Evolutionary conservation across 257 asterid species (phyloP).

Genomic region (Jacaranda mimosifolia): DNA sequence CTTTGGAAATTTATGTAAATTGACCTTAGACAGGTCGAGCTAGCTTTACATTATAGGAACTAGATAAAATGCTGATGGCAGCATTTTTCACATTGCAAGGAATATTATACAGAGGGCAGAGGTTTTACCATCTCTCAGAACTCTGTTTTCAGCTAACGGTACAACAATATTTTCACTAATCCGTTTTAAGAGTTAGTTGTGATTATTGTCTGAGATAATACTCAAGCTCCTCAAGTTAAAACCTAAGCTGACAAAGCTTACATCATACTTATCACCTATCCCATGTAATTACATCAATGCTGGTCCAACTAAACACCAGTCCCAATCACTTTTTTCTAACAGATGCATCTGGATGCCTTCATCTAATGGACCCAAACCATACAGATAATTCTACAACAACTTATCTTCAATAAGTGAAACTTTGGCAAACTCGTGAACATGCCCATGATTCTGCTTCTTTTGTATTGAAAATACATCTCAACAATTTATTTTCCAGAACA

Average conservation of each 20-base stretch:
- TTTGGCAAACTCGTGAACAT: slow-evolving; percentile 20
- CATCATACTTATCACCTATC: not conserved
- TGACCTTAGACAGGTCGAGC: not conserved
- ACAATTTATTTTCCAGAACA: not conserved
- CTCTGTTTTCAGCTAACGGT: not conserved
- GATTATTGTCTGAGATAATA: slow-evolving; percentile 3
- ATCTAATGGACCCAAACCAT: slow-evolving; percentile 14
- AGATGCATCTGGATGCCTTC: slow-evolving; percentile 25
- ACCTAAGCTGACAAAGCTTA: not conserved
- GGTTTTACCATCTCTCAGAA: slow-evolving; percentile 15
- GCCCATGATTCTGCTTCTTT: slow-evolving; percentile 18
- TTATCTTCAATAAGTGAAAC: slow-evolving; percentile 15
- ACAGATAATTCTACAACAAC: slow-evolving; percentile 15
- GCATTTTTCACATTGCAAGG: not conserved
- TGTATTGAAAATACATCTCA: slow-evolving; percentile 9
- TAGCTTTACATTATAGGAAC: slow-evolving; percentile 14
- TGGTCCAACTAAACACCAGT: slow-evolving; percentile 15
- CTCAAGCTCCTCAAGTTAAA: slow-evolving; percentile 8
- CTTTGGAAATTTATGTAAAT: not conserved
- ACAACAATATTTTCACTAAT: not conserved
- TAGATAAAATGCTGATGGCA: not conserved
- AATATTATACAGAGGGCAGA: not conserved
- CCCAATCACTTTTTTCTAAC: slow-evolving; percentile 18
- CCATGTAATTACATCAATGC: slow-evolving; percentile 1
- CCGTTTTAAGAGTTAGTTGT: not conserved